A percentile compares a stretch with the other conserved stretches of the same genome.
These are phyloP conservation scores for Salix dunnii DNA, from an alignment of 345 rosid species.

Conservation along the genomic window DNA sequence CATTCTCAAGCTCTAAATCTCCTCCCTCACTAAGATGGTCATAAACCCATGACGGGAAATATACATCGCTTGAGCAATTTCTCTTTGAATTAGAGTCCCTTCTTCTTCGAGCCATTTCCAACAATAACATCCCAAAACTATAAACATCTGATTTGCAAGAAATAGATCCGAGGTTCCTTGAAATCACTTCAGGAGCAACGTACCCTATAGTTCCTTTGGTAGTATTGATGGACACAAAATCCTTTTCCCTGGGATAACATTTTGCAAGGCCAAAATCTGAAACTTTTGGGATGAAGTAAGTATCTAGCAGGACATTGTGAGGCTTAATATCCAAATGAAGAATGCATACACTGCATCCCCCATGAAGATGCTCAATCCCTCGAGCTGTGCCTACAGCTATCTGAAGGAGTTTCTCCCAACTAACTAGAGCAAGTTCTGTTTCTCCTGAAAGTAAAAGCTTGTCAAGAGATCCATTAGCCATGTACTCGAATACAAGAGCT, in stretches of 20 bases:
- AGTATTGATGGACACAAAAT: conserved; percentile 15
- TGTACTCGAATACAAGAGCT: conserved; percentile 17
- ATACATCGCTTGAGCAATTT: not conserved
- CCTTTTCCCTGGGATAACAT: conserved; percentile 19
- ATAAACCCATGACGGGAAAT: conserved; percentile 23
- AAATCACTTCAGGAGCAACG: conserved; percentile 28
- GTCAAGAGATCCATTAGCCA: conserved; percentile 27
- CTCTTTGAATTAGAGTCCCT: not conserved
- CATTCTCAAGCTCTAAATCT: conserved; percentile 23
- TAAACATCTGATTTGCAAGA: conserved; percentile 31
- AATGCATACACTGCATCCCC: conserved; percentile 25
- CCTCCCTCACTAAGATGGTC: conserved; percentile 20
- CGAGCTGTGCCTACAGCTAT: conserved; percentile 25
- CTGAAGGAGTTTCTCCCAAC: conserved; percentile 25
- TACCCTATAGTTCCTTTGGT: conserved; percentile 21
- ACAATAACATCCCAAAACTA: conserved; percentile 26
- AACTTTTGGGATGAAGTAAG: conserved; percentile 22
- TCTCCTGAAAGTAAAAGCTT: conserved; percentile 15
- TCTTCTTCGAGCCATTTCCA: conserved; percentile 26
- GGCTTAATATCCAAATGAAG: conserved; percentile 36
- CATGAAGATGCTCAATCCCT: conserved; percentile 30
- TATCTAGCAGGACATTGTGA: conserved; percentile 31
- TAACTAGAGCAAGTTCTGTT: conserved; percentile 5
- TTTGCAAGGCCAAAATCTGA: conserved; percentile 33
- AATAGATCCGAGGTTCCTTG: conserved; percentile 12